Base-by-base conservation (phyloP, 306 rosid genomes). In the Vigna reflexopilosa region DNA sequence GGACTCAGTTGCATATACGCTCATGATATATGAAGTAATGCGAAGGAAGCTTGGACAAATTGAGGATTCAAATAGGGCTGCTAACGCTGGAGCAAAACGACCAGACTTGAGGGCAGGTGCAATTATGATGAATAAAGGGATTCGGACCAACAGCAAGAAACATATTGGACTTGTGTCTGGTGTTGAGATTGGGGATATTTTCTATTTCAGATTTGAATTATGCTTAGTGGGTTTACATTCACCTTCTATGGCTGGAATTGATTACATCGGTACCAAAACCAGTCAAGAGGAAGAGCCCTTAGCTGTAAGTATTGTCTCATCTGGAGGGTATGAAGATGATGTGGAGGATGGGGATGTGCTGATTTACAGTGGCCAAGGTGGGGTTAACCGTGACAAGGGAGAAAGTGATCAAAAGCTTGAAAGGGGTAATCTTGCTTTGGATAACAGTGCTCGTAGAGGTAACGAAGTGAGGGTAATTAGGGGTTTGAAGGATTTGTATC, bases 341-440 rank as follows among this genome's bases (percentile, higher is more conserved):
- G 82, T 75, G 2, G 94, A 91, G 57, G 97, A 90, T 74, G 86
- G 91, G 16, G 93, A 91, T 81, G 89, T 89, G 71, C 77, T 95
- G 75, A 84, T 95, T 76, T 95, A 95, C 82, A 92, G 93, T 57
- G 99, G 99, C 67, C 99, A 95, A 84, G 98, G 98, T 75, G 98
- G 97, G 71, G 84, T 64, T 52, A 84, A 61, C 71, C 82, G 89
- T 19, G 93, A 88, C 4, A 88, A 86, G 76, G 96, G 89, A 86
- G 87, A 70, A 47, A 87, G 82, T 56, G 98, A 94, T 83, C 98
- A 94, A 79, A 94, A 94, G 87, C 98, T 94, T 49, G 98, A 94
- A 90, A 91, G 97, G 86, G 98, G 98, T 54, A 94, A 94, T 84
- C 98, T 94, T 63, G 98, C 98, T 24, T 67, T 94, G 83, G 97